Conservation (phyloP, 169 alveolate species). For the Amoebophrya sp. region DNA sequence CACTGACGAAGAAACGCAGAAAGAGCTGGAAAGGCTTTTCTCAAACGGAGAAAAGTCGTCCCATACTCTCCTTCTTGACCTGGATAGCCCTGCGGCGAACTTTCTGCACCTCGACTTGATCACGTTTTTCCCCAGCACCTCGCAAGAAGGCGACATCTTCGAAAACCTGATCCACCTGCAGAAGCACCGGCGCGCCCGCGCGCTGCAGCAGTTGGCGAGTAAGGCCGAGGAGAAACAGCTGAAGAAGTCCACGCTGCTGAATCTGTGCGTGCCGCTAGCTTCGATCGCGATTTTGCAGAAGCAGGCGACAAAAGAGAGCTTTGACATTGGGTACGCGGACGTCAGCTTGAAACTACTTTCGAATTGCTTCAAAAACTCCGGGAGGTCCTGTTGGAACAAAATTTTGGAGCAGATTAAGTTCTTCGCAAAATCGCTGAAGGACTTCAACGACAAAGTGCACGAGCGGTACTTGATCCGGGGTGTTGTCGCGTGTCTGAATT, state of each 20-base stretch:
- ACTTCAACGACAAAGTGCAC: background rate
- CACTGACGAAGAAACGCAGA: too few relatives aligned
- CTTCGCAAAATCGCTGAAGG: background rate
- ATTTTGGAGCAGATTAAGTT: background rate
- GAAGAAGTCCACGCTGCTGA: background rate
- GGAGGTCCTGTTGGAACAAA: background rate
- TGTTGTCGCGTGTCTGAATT: background rate
- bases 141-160: background rate
- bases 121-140: background rate
- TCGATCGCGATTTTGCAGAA: background rate
- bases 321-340: background rate
- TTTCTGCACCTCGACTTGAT: background rate
- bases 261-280: background rate
- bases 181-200: constrained; percentile 9
- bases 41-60: too few relatives aligned
- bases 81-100: background rate
- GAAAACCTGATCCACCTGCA: background rate
- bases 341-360: background rate
- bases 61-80: too few relatives aligned
- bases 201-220: background rate
- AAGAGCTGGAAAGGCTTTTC: too few relatives aligned
- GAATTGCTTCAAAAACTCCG: background rate
- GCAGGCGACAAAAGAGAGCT: background rate
- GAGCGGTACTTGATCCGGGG: background rate
- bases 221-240: background rate